Conservation (phyloP, 2,329 filamentous ascomycete species). For the Dactylellina cionopaga region DNA sequence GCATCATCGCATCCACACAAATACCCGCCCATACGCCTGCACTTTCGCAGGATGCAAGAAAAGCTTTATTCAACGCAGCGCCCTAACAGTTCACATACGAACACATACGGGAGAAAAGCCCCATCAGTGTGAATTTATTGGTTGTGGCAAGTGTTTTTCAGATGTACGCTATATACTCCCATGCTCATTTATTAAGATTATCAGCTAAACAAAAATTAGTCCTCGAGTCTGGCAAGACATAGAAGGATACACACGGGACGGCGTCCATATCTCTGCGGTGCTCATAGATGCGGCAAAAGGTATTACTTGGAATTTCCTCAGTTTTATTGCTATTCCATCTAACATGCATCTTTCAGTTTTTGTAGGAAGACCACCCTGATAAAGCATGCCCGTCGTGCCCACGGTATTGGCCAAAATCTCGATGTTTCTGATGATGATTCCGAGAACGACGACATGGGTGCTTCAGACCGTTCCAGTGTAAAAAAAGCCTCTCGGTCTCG, state of each 20-base stretch:
- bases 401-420: slow-evolving; percentile 55
- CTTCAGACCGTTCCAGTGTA: slow-evolving; percentile 2
- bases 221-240: slow-evolving; percentile 73
- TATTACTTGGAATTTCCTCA: slow-evolving; percentile 57
- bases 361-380: slow-evolving; percentile 72
- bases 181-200: background rate
- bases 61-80: slow-evolving; percentile 76
- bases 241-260: slow-evolving; percentile 74
- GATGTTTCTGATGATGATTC: slow-evolving; percentile 56
- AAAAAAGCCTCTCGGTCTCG: slow-evolving; percentile 13
- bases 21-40: slow-evolving; percentile 74
- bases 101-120: slow-evolving; percentile 78
- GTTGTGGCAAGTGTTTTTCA: slow-evolving; percentile 75
- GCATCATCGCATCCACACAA: slow-evolving; percentile 77
- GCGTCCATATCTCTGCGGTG: slow-evolving; percentile 72
- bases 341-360: slow-evolving; percentile 65
- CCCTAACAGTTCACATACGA: slow-evolving; percentile 75
- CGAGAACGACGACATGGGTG: slow-evolving; percentile 55
- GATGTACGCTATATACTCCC: slow-evolving; percentile 66
- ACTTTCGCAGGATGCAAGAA: slow-evolving; percentile 71
- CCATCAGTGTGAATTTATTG: slow-evolving; percentile 72
- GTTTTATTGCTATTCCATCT: background rate
- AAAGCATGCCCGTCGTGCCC: slow-evolving; percentile 58
- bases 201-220: slow-evolving; percentile 61
- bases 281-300: slow-evolving; percentile 72